phyloP scores from a whole-genome alignment of 2,329 filamentous ascomycete genomes.

The Grosmannia serpens region DNA sequence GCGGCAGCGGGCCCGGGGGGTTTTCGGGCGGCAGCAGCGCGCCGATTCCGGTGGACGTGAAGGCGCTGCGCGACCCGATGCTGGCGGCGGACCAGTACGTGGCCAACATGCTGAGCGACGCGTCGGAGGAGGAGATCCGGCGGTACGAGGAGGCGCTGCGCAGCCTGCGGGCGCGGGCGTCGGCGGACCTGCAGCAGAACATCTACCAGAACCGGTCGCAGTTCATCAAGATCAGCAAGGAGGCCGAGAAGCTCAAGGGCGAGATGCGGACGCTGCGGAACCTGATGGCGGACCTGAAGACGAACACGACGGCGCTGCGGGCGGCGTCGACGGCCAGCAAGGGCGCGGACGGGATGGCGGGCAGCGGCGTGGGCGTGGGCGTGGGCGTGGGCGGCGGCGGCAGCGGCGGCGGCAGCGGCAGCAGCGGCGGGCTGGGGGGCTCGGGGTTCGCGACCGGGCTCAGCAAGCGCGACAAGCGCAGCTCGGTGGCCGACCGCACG shows the following conservation, averaged over 20 bases:
- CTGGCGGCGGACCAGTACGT: slow-evolving; percentile 73
- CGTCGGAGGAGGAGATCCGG: slow-evolving; percentile 75
- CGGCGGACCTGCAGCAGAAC: slow-evolving; percentile 81
- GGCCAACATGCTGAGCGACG: slow-evolving; percentile 63
- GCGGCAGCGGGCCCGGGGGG: neutral
- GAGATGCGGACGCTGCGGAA: slow-evolving; percentile 89
- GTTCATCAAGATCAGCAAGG: slow-evolving; percentile 98
- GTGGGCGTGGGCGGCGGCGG: neutral
- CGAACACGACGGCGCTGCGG: slow-evolving; percentile 57
- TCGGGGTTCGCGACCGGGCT: slow-evolving; percentile 38
- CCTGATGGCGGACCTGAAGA: slow-evolving; percentile 85
- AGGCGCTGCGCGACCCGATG: slow-evolving; percentile 67
- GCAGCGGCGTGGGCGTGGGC: neutral
- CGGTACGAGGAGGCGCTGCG: slow-evolving; percentile 68
- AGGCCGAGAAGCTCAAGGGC: slow-evolving; percentile 91
- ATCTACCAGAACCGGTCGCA: slow-evolving; percentile 95
- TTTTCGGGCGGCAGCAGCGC: slow-evolving; percentile 21
- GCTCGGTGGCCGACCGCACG: slow-evolving; percentile 66
- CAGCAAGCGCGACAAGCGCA: slow-evolving; percentile 70
- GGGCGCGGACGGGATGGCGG: neutral
- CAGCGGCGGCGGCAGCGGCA: neutral
- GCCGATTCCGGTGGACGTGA: slow-evolving; percentile 57
- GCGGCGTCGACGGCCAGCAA: slow-evolving; percentile 42
- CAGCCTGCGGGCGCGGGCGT: slow-evolving; percentile 66
- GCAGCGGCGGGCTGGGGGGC: neutral